Evolutionary conservation across 2,329 filamentous ascomycete genomes (phyloP).

Genomic region (Aspergillus flavus): DNA sequence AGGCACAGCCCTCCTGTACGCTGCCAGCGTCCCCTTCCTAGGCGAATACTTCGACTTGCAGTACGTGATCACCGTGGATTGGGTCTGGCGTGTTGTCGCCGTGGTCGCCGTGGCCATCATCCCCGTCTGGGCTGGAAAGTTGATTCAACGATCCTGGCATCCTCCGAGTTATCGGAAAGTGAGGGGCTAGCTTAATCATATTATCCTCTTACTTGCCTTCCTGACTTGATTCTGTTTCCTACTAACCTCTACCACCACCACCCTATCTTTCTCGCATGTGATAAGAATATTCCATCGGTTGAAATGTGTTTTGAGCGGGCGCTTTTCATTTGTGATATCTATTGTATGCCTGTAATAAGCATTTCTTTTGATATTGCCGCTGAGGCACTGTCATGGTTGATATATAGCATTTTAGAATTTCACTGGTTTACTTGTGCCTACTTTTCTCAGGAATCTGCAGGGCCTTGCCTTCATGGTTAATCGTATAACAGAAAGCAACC

Average conservation of each 20-base stretch:
- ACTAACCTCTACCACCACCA: not conserved
- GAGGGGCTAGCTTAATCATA: constrained; percentile 34
- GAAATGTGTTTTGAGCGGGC: constrained; percentile 6
- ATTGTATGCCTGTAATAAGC: not conserved
- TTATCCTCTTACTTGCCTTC: not conserved
- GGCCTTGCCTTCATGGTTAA: no score
- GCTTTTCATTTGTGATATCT: not conserved
- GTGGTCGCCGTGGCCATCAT: constrained; percentile 79
- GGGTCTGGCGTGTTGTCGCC: constrained; percentile 83
- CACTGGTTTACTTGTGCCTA: not conserved
- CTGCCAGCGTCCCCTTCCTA: constrained; percentile 82
- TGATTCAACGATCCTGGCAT: constrained; percentile 81
- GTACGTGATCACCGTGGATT: constrained; percentile 77
- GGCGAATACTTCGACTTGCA: constrained; percentile 85
- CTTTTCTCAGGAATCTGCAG: not conserved
- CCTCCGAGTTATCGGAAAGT: constrained; percentile 96
- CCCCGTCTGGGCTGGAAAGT: constrained; percentile 84
- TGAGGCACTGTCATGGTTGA: not conserved
- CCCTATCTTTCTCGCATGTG: not conserved
- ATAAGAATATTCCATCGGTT: not conserved
- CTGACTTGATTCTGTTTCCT: not conserved
- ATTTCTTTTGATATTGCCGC: not conserved
- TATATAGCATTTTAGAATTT: not conserved
- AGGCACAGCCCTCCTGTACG: constrained; percentile 78
- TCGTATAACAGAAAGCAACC: no score